A percentile compares a stretch with the other conserved stretches of the same genome.
Evolutionary conservation across 768 basidiomycete species (phyloP).

Genomic region (Leccinum sublutescens): DNA sequence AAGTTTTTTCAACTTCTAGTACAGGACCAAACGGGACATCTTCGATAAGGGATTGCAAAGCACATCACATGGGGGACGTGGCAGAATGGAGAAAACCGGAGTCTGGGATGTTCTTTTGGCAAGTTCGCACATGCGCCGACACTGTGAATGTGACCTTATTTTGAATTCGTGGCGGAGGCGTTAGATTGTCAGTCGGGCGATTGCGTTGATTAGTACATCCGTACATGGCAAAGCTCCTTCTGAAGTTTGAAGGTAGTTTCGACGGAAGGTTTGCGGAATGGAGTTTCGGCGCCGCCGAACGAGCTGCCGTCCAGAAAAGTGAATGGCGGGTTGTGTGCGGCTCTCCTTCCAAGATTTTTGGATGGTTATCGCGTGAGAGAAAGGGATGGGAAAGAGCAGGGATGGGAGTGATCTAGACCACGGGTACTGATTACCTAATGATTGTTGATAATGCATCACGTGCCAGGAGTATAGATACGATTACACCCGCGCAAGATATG

Average conservation of each 20-base stretch:
- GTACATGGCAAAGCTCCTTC: slow-evolving; percentile 58
- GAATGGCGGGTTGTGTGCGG: slow-evolving; percentile 65
- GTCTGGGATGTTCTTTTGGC: slow-evolving; percentile 87
- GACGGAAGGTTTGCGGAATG: slow-evolving; percentile 60
- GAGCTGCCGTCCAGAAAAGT: slow-evolving; percentile 65
- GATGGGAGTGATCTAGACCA: slow-evolving; percentile 1
- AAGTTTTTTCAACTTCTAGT: slow-evolving; percentile 56
- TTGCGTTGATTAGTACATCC: neutral
- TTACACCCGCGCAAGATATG: neutral
- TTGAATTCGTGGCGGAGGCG: slow-evolving; percentile 4
- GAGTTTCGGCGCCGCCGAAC: slow-evolving; percentile 76
- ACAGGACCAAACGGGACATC: slow-evolving; percentile 62
- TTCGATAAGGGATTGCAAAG: slow-evolving; percentile 65
- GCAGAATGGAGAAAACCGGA: slow-evolving; percentile 66
- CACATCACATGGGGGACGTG: slow-evolving; percentile 63
- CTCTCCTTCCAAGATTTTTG: slow-evolving; percentile 63
- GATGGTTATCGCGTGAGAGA: slow-evolving; percentile 27
- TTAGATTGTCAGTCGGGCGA: neutral
- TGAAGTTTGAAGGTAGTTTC: slow-evolving; percentile 42
- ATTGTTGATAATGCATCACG: neutral
- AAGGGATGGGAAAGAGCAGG: slow-evolving; percentile 1
- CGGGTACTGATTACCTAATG: neutral
- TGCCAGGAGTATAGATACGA: neutral
- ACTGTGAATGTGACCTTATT: neutral
- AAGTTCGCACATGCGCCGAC: slow-evolving; percentile 22